Evolutionary conservation across 805 yeast genomes (phyloP).

Genomic region (Candida lessepsii): DNA sequence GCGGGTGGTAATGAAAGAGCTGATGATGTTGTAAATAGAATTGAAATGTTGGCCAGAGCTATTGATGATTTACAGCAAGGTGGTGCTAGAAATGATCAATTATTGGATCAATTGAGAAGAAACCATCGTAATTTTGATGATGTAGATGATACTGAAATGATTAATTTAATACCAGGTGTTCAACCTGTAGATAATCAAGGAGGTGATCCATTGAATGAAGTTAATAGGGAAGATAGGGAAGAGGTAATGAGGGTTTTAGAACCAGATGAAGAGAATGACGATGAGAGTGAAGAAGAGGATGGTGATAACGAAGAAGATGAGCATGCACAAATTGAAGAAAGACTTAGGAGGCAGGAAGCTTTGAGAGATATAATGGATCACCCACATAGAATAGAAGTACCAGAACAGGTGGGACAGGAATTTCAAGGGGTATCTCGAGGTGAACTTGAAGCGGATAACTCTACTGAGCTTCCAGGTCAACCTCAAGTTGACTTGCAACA

Average conservation of each 20-base stretch:
- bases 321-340: no score
- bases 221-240: not conserved
- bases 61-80: conserved; percentile 20
- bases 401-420: no score
- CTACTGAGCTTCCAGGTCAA: no score
- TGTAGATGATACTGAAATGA: not conserved
- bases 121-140: conserved; percentile 3
- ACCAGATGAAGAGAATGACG: not conserved
- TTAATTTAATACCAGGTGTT: not conserved
- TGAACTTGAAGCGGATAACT: no score
- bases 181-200: not conserved
- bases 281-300: not conserved
- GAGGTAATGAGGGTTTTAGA: not conserved
- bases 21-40: conserved; percentile 22
- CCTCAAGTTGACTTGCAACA: no score
- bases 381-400: no score
- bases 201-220: not conserved
- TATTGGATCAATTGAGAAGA: conserved; percentile 6
- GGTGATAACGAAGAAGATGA: no score
- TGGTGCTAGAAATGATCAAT: not conserved
- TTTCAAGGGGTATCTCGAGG: no score
- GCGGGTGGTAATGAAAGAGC: conserved; percentile 21
- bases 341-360: no score
- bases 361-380: no score
- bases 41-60: conserved; percentile 28